Percentiles rank a stretch among this genome's conserved stretches.
These are phyloP conservation scores for Chlorophyllum brunneum DNA, from an alignment of 768 basidiomycete species.

Conservation along the genomic window DNA sequence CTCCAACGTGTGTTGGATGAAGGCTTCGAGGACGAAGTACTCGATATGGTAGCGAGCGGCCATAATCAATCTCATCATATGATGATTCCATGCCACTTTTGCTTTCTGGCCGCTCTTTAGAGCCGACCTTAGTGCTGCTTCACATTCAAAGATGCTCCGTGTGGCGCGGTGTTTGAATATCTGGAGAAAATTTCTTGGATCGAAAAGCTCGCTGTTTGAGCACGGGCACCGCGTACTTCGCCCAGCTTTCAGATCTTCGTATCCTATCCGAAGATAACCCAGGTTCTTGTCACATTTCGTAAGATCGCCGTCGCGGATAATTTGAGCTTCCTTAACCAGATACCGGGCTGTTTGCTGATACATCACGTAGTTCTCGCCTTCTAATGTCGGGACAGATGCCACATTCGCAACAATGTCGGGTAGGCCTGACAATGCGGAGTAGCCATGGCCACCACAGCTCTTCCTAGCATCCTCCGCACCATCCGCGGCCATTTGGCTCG, in stretches of 20 bases:
- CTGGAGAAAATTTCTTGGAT: slow-evolving; percentile 14
- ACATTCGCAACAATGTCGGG: slow-evolving; percentile 17
- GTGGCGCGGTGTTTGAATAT: slow-evolving; percentile 22
- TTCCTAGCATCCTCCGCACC: slow-evolving; percentile 24
- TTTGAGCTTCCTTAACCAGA: slow-evolving; percentile 17
- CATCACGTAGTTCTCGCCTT: slow-evolving; percentile 26
- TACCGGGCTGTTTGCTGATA: slow-evolving; percentile 26
- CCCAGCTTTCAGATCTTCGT: neutral
- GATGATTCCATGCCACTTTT: slow-evolving; percentile 21
- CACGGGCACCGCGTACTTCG: neutral
- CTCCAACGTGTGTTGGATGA: slow-evolving; percentile 13
- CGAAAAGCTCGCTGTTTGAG: slow-evolving; percentile 14
- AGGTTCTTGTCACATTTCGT: neutral
- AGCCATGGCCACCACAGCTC: slow-evolving; percentile 24
- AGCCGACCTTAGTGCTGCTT: slow-evolving; percentile 12
- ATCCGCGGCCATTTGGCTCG: slow-evolving; percentile 19
- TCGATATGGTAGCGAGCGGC: slow-evolving; percentile 24
- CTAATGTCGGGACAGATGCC: slow-evolving; percentile 18
- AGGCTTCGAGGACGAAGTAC: slow-evolving; percentile 19
- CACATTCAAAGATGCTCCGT: slow-evolving; percentile 17
- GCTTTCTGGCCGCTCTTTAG: slow-evolving; percentile 10
- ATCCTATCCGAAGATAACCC: neutral
- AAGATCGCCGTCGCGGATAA: neutral
- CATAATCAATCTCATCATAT: slow-evolving; percentile 22
- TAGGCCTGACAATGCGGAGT: slow-evolving; percentile 21